Percentiles rank a stretch among this genome's conserved stretches.
Evolutionary conservation across 345 rosid genomes (phyloP).

Genomic region (Eucalyptus lansdowneana): DNA sequence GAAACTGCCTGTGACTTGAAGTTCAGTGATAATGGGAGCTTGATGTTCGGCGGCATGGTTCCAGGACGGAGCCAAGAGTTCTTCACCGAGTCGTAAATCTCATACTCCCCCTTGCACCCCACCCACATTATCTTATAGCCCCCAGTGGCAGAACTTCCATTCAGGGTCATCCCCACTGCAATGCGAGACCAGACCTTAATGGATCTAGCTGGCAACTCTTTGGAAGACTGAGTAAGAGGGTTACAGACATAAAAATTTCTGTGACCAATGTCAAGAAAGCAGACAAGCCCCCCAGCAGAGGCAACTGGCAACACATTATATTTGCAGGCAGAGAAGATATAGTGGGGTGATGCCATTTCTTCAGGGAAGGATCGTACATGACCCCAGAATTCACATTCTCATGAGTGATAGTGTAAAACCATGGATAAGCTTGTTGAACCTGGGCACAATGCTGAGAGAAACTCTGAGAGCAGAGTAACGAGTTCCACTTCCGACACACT

Average conservation of each 20-base stretch:
- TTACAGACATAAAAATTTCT: conserved; percentile 83
- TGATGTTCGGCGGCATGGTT: conserved; percentile 59
- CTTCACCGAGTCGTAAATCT: conserved; percentile 67
- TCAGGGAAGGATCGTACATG: conserved; percentile 68
- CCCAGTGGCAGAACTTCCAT: conserved; percentile 29
- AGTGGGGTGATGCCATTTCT: conserved; percentile 84
- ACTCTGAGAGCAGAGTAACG: conserved; percentile 56
- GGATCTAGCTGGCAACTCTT: conserved; percentile 84
- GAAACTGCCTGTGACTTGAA: conserved; percentile 90
- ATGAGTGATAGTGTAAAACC: conserved; percentile 90
- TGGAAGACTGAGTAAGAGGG: conserved; percentile 73
- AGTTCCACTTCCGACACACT: conserved; percentile 83
- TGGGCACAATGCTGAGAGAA: conserved; percentile 63
- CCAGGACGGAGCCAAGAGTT: conserved; percentile 74
- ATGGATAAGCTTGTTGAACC: conserved; percentile 47
- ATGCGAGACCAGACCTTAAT: conserved; percentile 87
- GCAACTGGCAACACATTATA: conserved; percentile 80
- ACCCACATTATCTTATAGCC: conserved; percentile 90
- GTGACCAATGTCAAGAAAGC: conserved; percentile 91
- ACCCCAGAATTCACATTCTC: conserved; percentile 84
- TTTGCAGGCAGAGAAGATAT: conserved; percentile 58
- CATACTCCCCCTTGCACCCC: conserved; percentile 91
- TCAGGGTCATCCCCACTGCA: conserved; percentile 86
- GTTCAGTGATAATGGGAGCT: conserved; percentile 71
- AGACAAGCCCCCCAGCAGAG: conserved; percentile 91